Conservation (phyloP, 441 rosid species). For the Eruca vesicaria region DNA sequence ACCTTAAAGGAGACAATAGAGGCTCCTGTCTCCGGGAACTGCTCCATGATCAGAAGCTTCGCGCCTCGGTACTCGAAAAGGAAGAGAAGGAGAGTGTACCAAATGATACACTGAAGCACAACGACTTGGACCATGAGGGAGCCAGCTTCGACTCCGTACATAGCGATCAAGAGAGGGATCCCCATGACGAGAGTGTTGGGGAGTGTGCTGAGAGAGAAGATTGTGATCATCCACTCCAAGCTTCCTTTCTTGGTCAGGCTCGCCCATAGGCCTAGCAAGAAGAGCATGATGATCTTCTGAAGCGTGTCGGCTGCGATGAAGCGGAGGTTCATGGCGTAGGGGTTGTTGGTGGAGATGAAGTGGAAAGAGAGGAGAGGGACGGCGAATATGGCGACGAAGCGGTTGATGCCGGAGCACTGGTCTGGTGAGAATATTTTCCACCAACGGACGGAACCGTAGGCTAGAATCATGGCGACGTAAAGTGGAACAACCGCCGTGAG, state of each 20-base stretch:
- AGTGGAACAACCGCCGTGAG: constrained; percentile 63
- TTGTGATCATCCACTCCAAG: constrained; percentile 68
- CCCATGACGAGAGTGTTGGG: constrained; percentile 80
- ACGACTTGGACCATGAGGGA: constrained; percentile 70
- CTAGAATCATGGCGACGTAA: constrained; percentile 71
- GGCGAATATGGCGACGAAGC: constrained; percentile 68
- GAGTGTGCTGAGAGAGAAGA: constrained; percentile 60
- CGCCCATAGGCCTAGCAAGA: constrained; percentile 51
- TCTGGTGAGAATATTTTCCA: constrained; percentile 70
- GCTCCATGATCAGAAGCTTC: constrained; percentile 63
- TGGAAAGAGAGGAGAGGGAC: constrained; percentile 74
- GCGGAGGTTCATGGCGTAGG: constrained; percentile 58
- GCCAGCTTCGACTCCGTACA: constrained; percentile 55
- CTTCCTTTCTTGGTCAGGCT: constrained; percentile 46
- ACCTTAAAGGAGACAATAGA: constrained; percentile 62
- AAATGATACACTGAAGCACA: constrained; percentile 73
- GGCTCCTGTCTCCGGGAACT: constrained; percentile 70
- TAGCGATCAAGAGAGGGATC: constrained; percentile 61
- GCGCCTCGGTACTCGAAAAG: constrained; percentile 76
- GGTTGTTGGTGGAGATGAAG: constrained; percentile 61
- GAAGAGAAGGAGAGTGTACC: constrained; percentile 69
- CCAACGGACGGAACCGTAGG: constrained; percentile 74
- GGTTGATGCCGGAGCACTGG: constrained; percentile 76
- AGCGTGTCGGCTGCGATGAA: constrained; percentile 72
- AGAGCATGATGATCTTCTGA: constrained; percentile 58